phyloP scores from a whole-genome alignment of 257 asterid genomes.

The Solanum microdontum region DNA sequence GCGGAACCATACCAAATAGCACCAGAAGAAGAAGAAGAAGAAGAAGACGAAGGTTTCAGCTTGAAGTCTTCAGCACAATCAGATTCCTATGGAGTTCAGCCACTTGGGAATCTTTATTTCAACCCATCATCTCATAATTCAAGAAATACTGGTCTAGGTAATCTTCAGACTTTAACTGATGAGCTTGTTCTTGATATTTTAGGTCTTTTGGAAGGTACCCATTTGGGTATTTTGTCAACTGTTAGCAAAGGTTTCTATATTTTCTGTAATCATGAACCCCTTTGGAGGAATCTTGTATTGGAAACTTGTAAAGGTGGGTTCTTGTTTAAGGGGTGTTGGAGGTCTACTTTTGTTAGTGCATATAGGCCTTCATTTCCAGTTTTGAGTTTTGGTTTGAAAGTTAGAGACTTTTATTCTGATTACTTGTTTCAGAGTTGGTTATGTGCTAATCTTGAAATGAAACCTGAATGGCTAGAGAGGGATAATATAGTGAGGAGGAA shows the following conservation, averaged over 20 bases:
- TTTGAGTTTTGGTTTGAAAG: conserved; percentile 28
- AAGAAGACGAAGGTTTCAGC: conserved; percentile 51
- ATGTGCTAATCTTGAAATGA: conserved; percentile 98
- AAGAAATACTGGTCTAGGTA: conserved; percentile 74
- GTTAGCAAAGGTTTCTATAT: conserved; percentile 87
- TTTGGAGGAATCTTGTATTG: conserved; percentile 80
- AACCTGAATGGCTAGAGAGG: conserved; percentile 79
- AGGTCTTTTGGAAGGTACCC: conserved; percentile 48
- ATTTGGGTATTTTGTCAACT: conserved; percentile 64
- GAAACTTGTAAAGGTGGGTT: conserved; percentile 48
- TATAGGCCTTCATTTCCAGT: conserved; percentile 14
- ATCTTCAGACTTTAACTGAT: conserved; percentile 56
- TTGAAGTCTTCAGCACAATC: conserved; percentile 53
- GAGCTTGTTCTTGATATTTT: conserved; percentile 85
- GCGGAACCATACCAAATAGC: conserved; percentile 4
- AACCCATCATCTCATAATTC: conserved; percentile 48
- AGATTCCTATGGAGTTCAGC: conserved; percentile 70
- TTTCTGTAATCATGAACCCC: conserved; percentile 87
- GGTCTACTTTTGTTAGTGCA: conserved; percentile 33
- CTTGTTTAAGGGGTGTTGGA: conserved; percentile 62
- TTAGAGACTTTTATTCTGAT: conserved; percentile 87
- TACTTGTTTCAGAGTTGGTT: conserved; percentile 97
- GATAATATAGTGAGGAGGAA: conserved; percentile 66
- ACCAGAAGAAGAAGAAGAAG: conserved; percentile 21
- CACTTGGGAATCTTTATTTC: conserved; percentile 76